Base-by-base conservation (phyloP, 2,329 filamentous ascomycete species). In the Colletotrichum musicola region DNA sequence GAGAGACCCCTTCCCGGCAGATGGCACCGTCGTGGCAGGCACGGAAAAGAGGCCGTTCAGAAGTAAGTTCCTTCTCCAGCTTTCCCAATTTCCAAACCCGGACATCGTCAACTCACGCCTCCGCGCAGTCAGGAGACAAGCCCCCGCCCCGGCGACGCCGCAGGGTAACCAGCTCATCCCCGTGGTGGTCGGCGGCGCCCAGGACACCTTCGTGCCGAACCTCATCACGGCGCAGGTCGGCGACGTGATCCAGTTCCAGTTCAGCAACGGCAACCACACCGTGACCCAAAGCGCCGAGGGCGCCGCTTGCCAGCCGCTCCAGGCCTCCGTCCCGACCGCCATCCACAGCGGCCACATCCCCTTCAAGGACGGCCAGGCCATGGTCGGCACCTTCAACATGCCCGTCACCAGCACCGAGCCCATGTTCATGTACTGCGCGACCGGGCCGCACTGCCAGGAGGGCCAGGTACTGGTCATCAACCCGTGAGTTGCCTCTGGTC, bases 401-500 rank as follows among this genome's bases (percentile, higher is more conserved):
- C 78, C 79, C 12, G 74, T 88, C 18, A 80, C 79, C 30, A 80
- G 77, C 65, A 78, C 81, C 0, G 78, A 82, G 2, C 79, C 84
- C 6, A 81, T 86, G 66, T 87, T 84, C 74, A 70, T 85, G 38
- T 88, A 87, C 74, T 88, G 85, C 64, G 82, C 84, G 0, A 82
- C 82, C 2, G 80, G 77, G 0, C 81, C 80, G 3, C 85, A 87
- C 66, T 87, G 86, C 53, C 81, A 85, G 72, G 74, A 73, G 9
- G 85, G 85, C 7, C 86, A 87, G 78, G 80, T 84, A 30, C 81
- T 85, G 76, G 80, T 85, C 6, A 81, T 88, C 46, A 88, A 88
- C 66, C 81, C 82, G 80, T 81, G 64, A 68, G 79, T 72, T 27
- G 13, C 10, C 12, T 42, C 27, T 6, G 3, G 20, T 16, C 6